phyloP scores from a whole-genome alignment of 106 monocot genomes.

The Xerophyta viscosa region DNA sequence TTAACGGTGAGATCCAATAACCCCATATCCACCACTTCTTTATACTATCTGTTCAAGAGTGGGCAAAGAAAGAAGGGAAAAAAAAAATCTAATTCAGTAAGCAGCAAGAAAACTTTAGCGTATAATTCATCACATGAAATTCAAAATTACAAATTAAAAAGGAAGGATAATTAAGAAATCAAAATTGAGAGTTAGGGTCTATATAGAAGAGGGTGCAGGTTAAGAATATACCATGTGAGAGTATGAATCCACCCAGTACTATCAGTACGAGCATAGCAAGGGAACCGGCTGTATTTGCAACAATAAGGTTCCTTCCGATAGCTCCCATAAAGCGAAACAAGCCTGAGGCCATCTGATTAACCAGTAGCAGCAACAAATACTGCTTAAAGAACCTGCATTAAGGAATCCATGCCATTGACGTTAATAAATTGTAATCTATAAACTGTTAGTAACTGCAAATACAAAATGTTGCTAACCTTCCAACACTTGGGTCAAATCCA shows the following conservation, averaged over 20 bases:
- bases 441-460: too few species aligned
- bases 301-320: constrained; percentile 3
- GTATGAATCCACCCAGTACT: constrained; percentile 13
- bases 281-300: constrained; percentile 10
- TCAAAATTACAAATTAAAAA: too few species aligned
- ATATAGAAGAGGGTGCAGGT: background rate
- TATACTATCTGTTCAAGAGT: constrained; percentile 53
- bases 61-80: too few species aligned
- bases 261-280: constrained; percentile 4
- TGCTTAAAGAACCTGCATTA: constrained; percentile 8
- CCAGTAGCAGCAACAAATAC: constrained; percentile 1
- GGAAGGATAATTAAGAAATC: too few species aligned
- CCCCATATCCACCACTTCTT: constrained; percentile 86
- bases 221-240: background rate
- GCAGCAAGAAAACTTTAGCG: too few species aligned
- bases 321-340: constrained; percentile 5
- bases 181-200: too few species aligned
- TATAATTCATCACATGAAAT: too few species aligned
- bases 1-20: constrained; percentile 53
- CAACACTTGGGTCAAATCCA: constrained; percentile 62
- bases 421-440: too few species aligned
- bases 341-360: constrained; percentile 12
- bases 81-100: too few species aligned
- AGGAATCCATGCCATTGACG: background rate
- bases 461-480: constrained; percentile 17